Evolutionary conservation across 2,329 filamentous ascomycete genomes (phyloP), one percentile per base, ranked within the genome.

Genomic region (Chaetomium sp.): DNA sequence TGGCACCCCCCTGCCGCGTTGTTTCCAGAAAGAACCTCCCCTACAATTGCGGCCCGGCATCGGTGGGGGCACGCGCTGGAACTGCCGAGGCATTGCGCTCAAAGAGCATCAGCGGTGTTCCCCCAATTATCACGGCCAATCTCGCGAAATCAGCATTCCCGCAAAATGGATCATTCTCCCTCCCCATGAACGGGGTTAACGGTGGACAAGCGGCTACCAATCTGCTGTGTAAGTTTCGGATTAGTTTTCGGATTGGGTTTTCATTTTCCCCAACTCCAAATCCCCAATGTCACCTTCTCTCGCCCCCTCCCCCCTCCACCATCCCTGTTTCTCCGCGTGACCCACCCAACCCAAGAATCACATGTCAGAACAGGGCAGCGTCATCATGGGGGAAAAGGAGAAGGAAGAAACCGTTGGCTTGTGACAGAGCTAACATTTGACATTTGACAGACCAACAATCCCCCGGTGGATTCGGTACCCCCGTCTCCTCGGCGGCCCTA

Each of bases 51-150:
- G 64, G 54, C 38, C 60, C 64, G 19, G 55, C 64, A 23, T 29
- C 57, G 33, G 64, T 65, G 64, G 64, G 66, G 62, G 33, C 59
- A 25, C 54, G 53, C 8, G 33, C 60, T 71, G 68, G 59, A 51
- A 62, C 47, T 73, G 77, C 81, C 78, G 82, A 85, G 78, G 80
- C 80, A 70, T 77, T 79, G 64, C 74, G 72, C 57, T 75, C 79
- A 69, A 81, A 80, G 71, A 73, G 70, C 53, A 63, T 69, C 62
- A 73, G 73, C 45, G 74, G 77, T 29, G 70, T 77, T 71, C 76
- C 72, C 66, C 65, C 61, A n/a, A 77, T 77, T 64, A 75, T 74
- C 58, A 75, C 74, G 64, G 77, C 78, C 61, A 75, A 79, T 60
- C 72, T 78, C 63, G 72, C 76, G 64, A 75, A 78, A 58, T 75